These are phyloP conservation scores for Nothomitra cinnamomea DNA, from an alignment of 2,329 filamentous ascomycete species.

Conservation along the genomic window DNA sequence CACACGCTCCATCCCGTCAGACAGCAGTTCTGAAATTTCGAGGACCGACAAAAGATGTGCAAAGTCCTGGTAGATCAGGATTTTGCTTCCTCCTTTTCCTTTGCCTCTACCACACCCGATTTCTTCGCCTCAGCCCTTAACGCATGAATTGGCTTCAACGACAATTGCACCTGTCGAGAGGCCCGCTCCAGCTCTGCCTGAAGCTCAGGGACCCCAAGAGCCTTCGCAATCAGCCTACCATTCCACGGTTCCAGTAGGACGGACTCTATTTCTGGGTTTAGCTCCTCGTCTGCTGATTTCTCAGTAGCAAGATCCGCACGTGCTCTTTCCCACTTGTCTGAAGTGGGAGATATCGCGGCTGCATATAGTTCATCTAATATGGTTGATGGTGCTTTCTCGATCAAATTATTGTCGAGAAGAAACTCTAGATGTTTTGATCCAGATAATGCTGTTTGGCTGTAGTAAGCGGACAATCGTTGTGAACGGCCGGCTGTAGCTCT, in stretches of 20 bases:
- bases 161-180: constrained; percentile 31
- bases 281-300: constrained; percentile 13
- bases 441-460: constrained; percentile 41
- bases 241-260: constrained; percentile 34
- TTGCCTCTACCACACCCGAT: constrained; percentile 5
- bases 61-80: neutral
- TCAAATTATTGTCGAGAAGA: constrained; percentile 55
- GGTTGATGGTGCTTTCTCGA: constrained; percentile 47
- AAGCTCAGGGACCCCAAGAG: constrained; percentile 31
- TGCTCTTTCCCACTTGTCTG: constrained; percentile 18
- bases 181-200: constrained; percentile 36
- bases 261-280: constrained; percentile 19
- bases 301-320: constrained; percentile 14
- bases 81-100: neutral
- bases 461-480: constrained; percentile 10
- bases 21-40: too few relatives aligned
- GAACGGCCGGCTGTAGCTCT: constrained; percentile 3
- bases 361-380: constrained; percentile 62
- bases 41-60: neutral
- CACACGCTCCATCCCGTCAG: too few relatives aligned
- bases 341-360: constrained; percentile 17
- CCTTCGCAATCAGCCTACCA: constrained; percentile 32
- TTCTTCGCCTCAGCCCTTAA: constrained; percentile 9
- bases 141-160: constrained; percentile 23
- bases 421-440: constrained; percentile 77